Conservation (phyloP, 306 rosid genomes). For the Arachis stenosperma region DNA sequence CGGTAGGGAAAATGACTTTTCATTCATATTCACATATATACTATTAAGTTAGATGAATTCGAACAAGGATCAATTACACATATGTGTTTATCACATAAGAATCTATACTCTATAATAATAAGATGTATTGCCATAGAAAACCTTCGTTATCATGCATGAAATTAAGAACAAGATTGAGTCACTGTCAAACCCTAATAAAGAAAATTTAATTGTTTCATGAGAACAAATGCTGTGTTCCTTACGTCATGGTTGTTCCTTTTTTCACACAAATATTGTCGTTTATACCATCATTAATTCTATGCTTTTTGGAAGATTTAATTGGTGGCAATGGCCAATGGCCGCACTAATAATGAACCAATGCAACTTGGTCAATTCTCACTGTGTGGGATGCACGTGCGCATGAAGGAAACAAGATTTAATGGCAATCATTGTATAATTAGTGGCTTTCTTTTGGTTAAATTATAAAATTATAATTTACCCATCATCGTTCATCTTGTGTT, state of each 20-base stretch:
- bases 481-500: too few species aligned
- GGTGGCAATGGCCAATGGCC: not conserved
- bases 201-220: constrained; percentile 17
- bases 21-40: not conserved
- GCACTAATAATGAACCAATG: constrained; percentile 22
- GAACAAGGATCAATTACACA: constrained; percentile 27
- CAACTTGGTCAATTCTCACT: constrained; percentile 1
- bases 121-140: constrained; percentile 18
- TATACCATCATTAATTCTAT: not conserved
- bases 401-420: too few species aligned
- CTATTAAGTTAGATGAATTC: constrained; percentile 29
- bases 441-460: too few species aligned
- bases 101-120: constrained; percentile 25
- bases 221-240: constrained; percentile 46
- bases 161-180: not conserved
- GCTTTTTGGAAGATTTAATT: not conserved
- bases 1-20: constrained; percentile 25
- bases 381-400: too few species aligned
- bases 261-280: constrained; percentile 25
- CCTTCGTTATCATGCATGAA: constrained; percentile 38
- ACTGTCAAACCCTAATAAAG: constrained; percentile 33
- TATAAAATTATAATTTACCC: too few species aligned
- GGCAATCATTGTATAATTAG: too few species aligned
- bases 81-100: constrained; percentile 40
- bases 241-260: constrained; percentile 19